phyloP scores from a whole-genome alignment of 768 basidiomycete genomes.

The Amyloporia xantha region DNA sequence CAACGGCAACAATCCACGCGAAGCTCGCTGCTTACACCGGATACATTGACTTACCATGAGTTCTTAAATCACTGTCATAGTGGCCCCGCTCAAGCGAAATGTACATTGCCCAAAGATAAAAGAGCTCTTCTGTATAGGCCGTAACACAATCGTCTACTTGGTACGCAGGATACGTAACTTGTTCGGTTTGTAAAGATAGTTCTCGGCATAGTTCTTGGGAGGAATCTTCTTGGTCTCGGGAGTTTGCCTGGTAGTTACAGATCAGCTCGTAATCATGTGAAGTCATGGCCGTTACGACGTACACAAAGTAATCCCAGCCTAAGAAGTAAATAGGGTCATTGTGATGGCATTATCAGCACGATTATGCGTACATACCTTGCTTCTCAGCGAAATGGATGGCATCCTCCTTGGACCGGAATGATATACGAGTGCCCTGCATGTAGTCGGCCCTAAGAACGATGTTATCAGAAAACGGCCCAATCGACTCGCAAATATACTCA shows the following conservation, averaged over 20 bases:
- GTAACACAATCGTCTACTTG: conserved; percentile 72
- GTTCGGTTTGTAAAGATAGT: conserved; percentile 76
- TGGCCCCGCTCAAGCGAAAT: too few relatives aligned
- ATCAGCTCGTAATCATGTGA: too few relatives aligned
- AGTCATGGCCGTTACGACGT: too few relatives aligned
- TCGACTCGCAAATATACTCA: conserved; percentile 36
- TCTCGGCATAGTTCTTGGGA: conserved; percentile 88
- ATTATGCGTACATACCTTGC: too few relatives aligned
- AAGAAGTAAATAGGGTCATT: too few relatives aligned
- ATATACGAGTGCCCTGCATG: conserved; percentile 83
- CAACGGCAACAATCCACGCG: too few relatives aligned
- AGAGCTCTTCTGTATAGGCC: too few relatives aligned
- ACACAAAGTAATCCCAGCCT: conserved; percentile 94
- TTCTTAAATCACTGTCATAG: too few relatives aligned
- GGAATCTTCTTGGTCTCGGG: conserved; percentile 60
- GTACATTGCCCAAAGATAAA: too few relatives aligned
- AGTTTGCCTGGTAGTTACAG: conserved; percentile 45
- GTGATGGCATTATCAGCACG: too few relatives aligned
- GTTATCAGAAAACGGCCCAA: not conserved
- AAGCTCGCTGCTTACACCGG: too few relatives aligned
- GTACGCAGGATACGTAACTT: conserved; percentile 82
- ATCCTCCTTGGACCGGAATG: conserved; percentile 83
- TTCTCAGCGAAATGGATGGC: conserved; percentile 95
- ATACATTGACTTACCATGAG: too few relatives aligned
- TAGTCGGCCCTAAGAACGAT: conserved; percentile 78